phyloP scores from a whole-genome alignment of 1,139 yeast species.

The Scheffersomyces segobiensis region DNA sequence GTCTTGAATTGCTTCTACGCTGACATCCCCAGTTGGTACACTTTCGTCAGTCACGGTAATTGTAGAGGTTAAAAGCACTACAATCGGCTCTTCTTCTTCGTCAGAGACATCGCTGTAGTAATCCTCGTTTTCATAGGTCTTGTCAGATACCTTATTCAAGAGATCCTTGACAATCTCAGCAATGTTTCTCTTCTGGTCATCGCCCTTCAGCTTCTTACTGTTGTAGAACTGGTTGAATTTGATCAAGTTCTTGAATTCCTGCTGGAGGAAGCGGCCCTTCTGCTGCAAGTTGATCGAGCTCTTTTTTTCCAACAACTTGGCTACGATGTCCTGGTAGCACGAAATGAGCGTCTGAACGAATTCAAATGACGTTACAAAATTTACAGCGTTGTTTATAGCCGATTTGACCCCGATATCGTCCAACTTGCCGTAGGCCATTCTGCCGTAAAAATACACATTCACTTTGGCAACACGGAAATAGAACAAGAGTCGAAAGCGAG shows the following conservation, averaged over 20 bases:
- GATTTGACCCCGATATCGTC: not conserved
- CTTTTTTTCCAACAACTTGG: conserved; percentile 6
- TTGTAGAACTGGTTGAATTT: conserved; percentile 18
- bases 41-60: conserved; percentile 21
- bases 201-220: conserved; percentile 6
- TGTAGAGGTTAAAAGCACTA: conserved; percentile 31
- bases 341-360: not conserved
- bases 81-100: conserved; percentile 22
- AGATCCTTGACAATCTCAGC: conserved; percentile 25
- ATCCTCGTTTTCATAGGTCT: conserved; percentile 8
- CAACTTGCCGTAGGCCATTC: not conserved
- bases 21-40: conserved; percentile 8
- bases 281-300: conserved; percentile 11
- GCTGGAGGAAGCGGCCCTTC: conserved; percentile 21
- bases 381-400: not conserved
- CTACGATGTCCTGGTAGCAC: not conserved
- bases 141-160: conserved; percentile 14
- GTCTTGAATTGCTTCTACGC: conserved; percentile 7
- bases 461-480: not conserved
- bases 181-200: conserved; percentile 11
- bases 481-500: not conserved
- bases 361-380: not conserved
- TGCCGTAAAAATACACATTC: not conserved
- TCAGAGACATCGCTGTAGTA: conserved; percentile 4
- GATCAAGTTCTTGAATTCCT: conserved; percentile 30